Evolutionary conservation across 495 filamentous ascomycete genomes (phyloP), one percentile per base, ranked within the genome.

Genomic region (Acidiella bohemica): DNA sequence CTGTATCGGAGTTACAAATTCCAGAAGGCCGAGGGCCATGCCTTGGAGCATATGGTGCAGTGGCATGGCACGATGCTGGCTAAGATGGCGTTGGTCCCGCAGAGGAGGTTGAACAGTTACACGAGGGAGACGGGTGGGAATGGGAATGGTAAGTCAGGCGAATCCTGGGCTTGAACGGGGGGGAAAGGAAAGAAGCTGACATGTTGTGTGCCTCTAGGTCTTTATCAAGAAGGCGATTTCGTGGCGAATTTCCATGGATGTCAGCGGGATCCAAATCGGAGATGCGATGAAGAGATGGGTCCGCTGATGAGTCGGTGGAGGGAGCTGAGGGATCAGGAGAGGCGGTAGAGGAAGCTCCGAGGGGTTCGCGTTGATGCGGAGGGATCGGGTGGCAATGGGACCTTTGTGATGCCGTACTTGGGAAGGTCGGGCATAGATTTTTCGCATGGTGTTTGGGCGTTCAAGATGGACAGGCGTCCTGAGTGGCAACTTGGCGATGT

Each of bases 11-110:
- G 67, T 45, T 96, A 96, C 62, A 90, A 90, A 52, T 96, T 96
- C 55, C 84, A 88, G 54, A 94, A 87, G 59, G 86, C 84, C 1
- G 92, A 99, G 58, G 72, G 67, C 18, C 87, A 96, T 69, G 87
- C 86, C 32, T 60, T 99, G 70, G 92, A 59, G 46, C 60, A 63
- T 48, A 59, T 63, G 26, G 60, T 63, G 39, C 60, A 63, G 57
- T 99, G 92, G 92, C 92, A 99, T 57, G 86, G 90, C n/a, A 99
- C 90, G 0, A 84, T 96, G 38, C 70, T 99, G 14, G 80, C 86
- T 16, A 84, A 84, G 51, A 61, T 94, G 39, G 86, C 81, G 1
- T 63, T 99, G 10, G 63, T 99, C 14, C 84, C 85, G 3, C 88
- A 96, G 62, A 70, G 76, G 14, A 62, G 69, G 26, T 59, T 99